Percentiles rank a stretch among this genome's conserved stretches.
phyloP scores from a whole-genome alignment of 345 rosid genomes.

The Melaleuca quinquenervia region DNA sequence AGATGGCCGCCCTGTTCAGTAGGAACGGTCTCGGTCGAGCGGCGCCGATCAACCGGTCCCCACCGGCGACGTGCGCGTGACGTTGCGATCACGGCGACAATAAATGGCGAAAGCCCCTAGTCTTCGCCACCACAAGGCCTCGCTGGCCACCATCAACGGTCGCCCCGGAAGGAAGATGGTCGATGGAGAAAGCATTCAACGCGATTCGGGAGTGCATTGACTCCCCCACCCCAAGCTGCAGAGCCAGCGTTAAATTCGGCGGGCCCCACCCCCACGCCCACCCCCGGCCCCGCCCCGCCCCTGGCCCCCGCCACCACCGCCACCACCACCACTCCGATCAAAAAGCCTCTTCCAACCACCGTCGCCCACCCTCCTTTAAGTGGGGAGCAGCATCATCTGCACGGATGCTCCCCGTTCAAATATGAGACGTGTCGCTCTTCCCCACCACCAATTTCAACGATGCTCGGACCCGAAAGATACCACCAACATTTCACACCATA shows the following conservation, averaged over 20 bases:
- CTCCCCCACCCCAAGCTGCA: not conserved
- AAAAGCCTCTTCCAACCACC: no score
- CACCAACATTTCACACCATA: not conserved
- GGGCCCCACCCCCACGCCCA: not conserved
- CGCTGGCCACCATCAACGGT: no score
- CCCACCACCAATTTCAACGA: no score
- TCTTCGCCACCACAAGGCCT: not conserved
- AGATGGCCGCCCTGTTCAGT: no score
- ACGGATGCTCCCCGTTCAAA: no score
- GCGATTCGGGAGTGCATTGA: not conserved
- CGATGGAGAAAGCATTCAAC: not conserved
- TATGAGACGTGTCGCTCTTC: no score
- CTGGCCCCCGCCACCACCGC: not conserved
- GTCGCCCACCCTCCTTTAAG: no score
- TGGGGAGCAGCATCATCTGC: no score
- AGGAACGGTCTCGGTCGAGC: no score
- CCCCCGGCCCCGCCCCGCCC: no score
- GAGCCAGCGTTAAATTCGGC: not conserved
- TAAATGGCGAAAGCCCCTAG: not conserved
- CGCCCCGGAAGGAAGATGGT: no score
- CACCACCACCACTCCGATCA: not conserved
- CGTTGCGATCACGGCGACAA: not conserved
- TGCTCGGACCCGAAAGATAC: not conserved
- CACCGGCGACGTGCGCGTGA: not conserved
- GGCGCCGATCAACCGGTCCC: not conserved